Conservation (phyloP, 2,329 filamentous ascomycete genomes). For the Waltergamsia citrina region DNA sequence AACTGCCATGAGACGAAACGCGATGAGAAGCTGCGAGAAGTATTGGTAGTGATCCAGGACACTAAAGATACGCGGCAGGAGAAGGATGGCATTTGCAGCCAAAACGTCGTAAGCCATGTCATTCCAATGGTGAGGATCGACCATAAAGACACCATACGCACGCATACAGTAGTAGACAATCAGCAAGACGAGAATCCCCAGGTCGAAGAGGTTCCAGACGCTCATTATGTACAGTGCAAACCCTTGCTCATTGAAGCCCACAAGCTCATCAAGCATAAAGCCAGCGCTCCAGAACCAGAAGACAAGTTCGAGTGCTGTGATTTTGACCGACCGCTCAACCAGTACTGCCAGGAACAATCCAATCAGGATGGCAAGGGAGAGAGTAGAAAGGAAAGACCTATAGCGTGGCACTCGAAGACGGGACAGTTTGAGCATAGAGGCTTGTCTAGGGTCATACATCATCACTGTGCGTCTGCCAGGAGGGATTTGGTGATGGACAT, state of each 20-base stretch:
- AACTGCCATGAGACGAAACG: conserved; percentile 87
- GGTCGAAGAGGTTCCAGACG: conserved; percentile 93
- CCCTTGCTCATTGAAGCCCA: conserved; percentile 93
- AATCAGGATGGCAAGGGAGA: conserved; percentile 78
- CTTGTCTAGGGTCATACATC: conserved; percentile 82
- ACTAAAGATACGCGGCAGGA: conserved; percentile 86
- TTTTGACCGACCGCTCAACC: conserved; percentile 62
- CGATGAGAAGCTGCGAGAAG: conserved; percentile 89
- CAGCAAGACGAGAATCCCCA: conserved; percentile 79
- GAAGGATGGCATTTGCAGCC: conserved; percentile 78
- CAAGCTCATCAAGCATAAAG: conserved; percentile 93
- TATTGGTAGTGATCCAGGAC: conserved; percentile 92
- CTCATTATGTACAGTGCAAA: conserved; percentile 96
- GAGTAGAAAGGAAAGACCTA: conserved; percentile 78
- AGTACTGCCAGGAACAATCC: conserved; percentile 80
- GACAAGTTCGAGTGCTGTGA: conserved; percentile 75
- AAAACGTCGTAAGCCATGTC: conserved; percentile 90
- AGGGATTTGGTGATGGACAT: conserved; percentile 17
- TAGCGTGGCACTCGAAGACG: conserved; percentile 86
- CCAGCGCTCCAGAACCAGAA: conserved; percentile 99
- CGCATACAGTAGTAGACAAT: conserved; percentile 86
- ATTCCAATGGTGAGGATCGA: conserved; percentile 66
- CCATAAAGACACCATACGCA: conserved; percentile 76
- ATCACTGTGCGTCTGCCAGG: conserved; percentile 64
- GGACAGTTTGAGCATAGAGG: conserved; percentile 85